Conservation (phyloP, 2,329 filamentous ascomycete species). For the Exserohilum turcica region DNA sequence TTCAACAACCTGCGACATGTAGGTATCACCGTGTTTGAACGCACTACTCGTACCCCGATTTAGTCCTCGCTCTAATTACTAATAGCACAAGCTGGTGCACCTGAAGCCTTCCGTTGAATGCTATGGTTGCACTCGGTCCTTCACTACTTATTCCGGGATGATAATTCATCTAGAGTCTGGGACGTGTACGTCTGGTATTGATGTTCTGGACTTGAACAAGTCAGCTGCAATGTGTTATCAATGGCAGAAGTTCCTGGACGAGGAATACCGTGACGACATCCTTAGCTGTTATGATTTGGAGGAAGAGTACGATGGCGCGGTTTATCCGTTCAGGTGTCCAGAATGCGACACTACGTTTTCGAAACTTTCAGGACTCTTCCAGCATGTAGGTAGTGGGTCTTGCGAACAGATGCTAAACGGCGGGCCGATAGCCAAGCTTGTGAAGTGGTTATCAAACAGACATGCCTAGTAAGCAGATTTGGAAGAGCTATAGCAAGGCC, state of each 20-base stretch:
- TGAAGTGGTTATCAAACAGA: constrained; percentile 18
- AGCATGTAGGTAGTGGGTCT: constrained; percentile 17
- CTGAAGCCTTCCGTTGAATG: constrained; percentile 7
- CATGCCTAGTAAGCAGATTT: constrained; percentile 1
- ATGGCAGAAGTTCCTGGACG: constrained; percentile 23
- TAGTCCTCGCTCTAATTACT: background rate
- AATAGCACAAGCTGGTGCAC: background rate
- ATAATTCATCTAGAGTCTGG: constrained; percentile 24
- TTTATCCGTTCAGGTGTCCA: constrained; percentile 17
- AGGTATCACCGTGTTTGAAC: background rate
- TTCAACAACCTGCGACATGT: background rate
- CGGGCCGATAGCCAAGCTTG: constrained; percentile 19
- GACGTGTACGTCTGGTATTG: constrained; percentile 20
- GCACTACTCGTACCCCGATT: background rate
- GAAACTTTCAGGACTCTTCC: constrained; percentile 21
- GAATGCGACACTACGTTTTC: constrained; percentile 16
- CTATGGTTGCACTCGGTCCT: constrained; percentile 16
- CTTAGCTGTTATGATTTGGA: constrained; percentile 13
- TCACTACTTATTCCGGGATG: constrained; percentile 19
- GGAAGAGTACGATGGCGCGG: constrained; percentile 6
- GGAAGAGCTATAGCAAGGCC: background rate
- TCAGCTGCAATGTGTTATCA: constrained; percentile 24
- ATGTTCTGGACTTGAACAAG: constrained; percentile 19
- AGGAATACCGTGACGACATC: constrained; percentile 22
- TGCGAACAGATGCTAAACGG: constrained; percentile 16